Base-by-base conservation (phyloP, 345 rosid species). In the Tarenaya hassleriana region DNA sequence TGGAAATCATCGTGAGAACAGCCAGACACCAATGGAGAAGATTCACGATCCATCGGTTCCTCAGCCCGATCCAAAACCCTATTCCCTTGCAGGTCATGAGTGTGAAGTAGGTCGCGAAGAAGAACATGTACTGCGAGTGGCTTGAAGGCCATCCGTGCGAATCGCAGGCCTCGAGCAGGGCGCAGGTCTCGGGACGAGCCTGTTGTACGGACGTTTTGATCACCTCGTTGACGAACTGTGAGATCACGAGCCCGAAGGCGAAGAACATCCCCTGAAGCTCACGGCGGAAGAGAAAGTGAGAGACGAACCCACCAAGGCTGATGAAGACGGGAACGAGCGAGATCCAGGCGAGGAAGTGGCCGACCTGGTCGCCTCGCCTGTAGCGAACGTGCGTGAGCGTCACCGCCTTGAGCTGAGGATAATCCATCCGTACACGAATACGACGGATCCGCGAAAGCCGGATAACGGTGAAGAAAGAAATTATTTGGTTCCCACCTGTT, bases 121-220 rank as follows among this genome's bases (percentile, higher is more conserved):
- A 88, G 79, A 85, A 92, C 91, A 88, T 79, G 74, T 81, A 92
- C 17, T 83, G 86, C 0, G 89, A 79, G 51, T 92, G 99, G 49
- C 97, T 88, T 2, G 99, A 92, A 1, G 99, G 99, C 97, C 94
- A 92, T 50, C 99, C 99, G 20, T 88, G 95, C 15, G 95, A 92
- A 60, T 92, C 99, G 60, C 99, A 92, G 76, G 69, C 82, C 58
- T 92, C 99, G 31, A 92, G 87, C 48, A 85, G 55, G 2, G 64
- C 77, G 32, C 99, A 92, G 1, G 94, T 83, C 52, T 68, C 85
- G 1, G 99, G 97, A 0, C 99, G 81, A 52, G 91, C 97, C 43
- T 92, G 97, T 61, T 85, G 84, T 4, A 92, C 86, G 0, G 76
- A 59, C 31, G 45, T 73, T 47, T 92, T 92, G 52, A 88, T 78